These are phyloP conservation scores for Ogataea paradorogensis DNA, from an alignment of 805 yeast species.

Conservation along the genomic window DNA sequence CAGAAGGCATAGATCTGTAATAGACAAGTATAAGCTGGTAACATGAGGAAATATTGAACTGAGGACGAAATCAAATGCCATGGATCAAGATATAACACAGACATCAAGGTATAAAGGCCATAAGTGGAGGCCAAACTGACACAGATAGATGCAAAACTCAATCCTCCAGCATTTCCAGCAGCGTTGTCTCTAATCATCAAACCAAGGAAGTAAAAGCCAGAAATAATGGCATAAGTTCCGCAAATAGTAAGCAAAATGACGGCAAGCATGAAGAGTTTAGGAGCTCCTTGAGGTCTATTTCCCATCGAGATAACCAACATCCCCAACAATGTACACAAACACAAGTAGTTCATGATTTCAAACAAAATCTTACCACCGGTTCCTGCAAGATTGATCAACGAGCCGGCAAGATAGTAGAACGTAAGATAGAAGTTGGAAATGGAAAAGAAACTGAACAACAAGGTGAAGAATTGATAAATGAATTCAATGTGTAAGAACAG, in stretches of 20 bases:
- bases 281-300: conserved; percentile 96
- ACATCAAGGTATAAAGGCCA: conserved; percentile 81
- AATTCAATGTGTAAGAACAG: conserved; percentile 82
- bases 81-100: conserved; percentile 85
- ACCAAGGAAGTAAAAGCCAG: conserved; percentile 79
- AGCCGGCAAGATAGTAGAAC: conserved; percentile 89
- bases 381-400: conserved; percentile 60
- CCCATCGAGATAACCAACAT: conserved; percentile 94
- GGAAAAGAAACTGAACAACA: conserved; percentile 88
- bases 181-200: conserved; percentile 44
- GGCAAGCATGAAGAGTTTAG: conserved; percentile 66
- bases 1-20: conserved; percentile 95
- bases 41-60: conserved; percentile 79
- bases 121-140: conserved; percentile 87
- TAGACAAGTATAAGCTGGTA: conserved; percentile 90
- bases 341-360: conserved; percentile 79
- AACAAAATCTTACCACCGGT: conserved; percentile 82
- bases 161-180: conserved; percentile 38
- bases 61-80: conserved; percentile 94
- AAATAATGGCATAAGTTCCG: conserved; percentile 74
- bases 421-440: conserved; percentile 89
- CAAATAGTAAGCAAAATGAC: conserved; percentile 74
- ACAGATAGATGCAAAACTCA: conserved; percentile 69
- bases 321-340: conserved; percentile 79
- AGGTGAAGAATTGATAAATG: conserved; percentile 75